Evolutionary conservation across 1,284 basidiomycete species (phyloP), one percentile per base, ranked within the genome.

Genomic region (Athelia psychrophila): DNA sequence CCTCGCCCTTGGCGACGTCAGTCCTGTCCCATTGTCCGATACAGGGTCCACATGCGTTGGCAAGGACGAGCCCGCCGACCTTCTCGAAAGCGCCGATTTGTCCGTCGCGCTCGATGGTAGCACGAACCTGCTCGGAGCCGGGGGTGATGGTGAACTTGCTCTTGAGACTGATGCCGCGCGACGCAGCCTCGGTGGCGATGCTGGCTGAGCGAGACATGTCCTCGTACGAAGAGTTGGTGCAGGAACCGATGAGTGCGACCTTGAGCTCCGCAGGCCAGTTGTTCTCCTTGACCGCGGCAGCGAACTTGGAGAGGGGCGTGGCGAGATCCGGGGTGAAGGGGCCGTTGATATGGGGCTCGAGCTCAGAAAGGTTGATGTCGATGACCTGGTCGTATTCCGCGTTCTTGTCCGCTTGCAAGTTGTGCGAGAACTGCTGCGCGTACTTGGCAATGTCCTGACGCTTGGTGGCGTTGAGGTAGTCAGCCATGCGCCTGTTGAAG

Each of bases 141-240:
- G 96, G 97, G 51, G 96, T 98, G 72, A 99, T 90, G 57, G 94
- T 98, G 84, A 97, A 98, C 75, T 87, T 86, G 74, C 91, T 91
- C 86, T 96, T 94, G 71, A 88, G 83, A 62, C 84, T 79, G 56
- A 98, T 81, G 63, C 97, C 95, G 69, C 96, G 95, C 15, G 77
- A 78, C 51, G 83, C 73, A 58, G 95, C 97, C 76, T 99, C 88
- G 62, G 83, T 82, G 61, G 92, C 95, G 66, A 99, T 98, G 50
- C 91, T 90, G 47, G 95, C 95, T 44, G 95, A 91, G 67, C 97
- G 94, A 47, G 93, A 92, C 96, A 99, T 98, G 78, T 99, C 97
- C 78, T 99, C 97, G 72, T 99, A 99, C 25, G 97, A 99, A 48
- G 96, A 99, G 86, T 99, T 99, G 72, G 97, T 99, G 90, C 96